Conservation (phyloP, 352 stramenopile genomes). For the Phytopythium sindhum region DNA sequence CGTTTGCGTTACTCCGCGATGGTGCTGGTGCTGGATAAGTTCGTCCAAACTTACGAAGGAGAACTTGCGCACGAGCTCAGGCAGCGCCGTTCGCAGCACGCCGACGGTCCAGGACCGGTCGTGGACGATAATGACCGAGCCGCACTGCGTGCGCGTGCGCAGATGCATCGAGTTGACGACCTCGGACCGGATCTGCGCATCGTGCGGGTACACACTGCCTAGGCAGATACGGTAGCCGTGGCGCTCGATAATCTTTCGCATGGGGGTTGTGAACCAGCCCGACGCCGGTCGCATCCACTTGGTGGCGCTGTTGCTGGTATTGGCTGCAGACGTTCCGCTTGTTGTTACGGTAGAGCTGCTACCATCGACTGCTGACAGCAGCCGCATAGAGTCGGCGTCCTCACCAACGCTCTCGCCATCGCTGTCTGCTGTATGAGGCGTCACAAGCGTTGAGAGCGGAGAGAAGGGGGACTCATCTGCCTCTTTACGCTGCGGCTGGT, state of each 20-base stretch:
- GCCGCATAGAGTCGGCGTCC: slow-evolving; percentile 8
- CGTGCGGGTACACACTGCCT: slow-evolving; percentile 83
- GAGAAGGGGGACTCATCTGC: background rate
- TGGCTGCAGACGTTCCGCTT: background rate
- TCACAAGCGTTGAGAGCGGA: background rate
- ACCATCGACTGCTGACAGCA: slow-evolving; percentile 12
- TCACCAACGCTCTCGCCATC: slow-evolving; percentile 2
- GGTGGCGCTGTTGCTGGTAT: background rate
- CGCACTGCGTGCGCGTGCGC: slow-evolving; percentile 44
- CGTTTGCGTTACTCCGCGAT: background rate
- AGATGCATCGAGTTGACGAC: slow-evolving; percentile 64
- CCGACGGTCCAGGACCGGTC: slow-evolving; percentile 78
- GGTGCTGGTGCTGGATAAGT: slow-evolving; percentile 22
- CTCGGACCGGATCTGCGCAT: slow-evolving; percentile 79
- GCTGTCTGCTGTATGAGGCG: slow-evolving; percentile 14
- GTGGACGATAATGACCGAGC: slow-evolving; percentile 83
- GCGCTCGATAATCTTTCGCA: slow-evolving; percentile 63
- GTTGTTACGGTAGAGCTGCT: background rate
- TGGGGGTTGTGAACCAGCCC: slow-evolving; percentile 81
- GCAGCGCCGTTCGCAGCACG: slow-evolving; percentile 58
- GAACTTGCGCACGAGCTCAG: slow-evolving; percentile 46
- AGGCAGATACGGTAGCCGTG: slow-evolving; percentile 86
- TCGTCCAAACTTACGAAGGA: slow-evolving; percentile 71
- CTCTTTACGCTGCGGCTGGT: slow-evolving; percentile 19
- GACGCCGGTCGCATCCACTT: slow-evolving; percentile 84